Percentiles rank a stretch among this genome's conserved stretches.
These are phyloP conservation scores for Mucuna pruriens DNA, from an alignment of 306 rosid genomes.

Conservation along the genomic window DNA sequence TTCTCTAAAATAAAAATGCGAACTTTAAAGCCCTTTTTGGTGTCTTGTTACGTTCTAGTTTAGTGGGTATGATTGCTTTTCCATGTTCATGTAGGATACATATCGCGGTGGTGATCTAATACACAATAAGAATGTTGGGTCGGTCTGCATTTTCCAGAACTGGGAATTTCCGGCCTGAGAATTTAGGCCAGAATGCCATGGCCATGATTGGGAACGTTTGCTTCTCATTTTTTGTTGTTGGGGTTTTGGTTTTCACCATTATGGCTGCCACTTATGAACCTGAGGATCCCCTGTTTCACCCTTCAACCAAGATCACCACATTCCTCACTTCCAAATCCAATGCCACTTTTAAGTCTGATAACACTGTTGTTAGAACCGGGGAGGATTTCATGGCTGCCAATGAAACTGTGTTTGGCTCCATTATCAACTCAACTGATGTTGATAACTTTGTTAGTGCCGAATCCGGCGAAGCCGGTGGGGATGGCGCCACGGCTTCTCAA, in stretches of 20 bases:
- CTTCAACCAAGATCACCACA: slow-evolving; percentile 86
- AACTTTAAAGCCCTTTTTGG: slow-evolving; percentile 12
- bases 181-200: slow-evolving; percentile 81
- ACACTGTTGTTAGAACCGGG: slow-evolving; percentile 81
- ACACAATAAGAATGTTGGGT: slow-evolving; percentile 52
- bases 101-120: slow-evolving; percentile 32
- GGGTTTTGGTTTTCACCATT: slow-evolving; percentile 84
- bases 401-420: slow-evolving; percentile 69
- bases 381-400: slow-evolving; percentile 95
- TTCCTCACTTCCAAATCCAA: slow-evolving; percentile 90
- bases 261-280: slow-evolving; percentile 98
- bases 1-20: slow-evolving; percentile 39
- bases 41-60: slow-evolving; percentile 40
- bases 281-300: slow-evolving; percentile 95
- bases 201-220: slow-evolving; percentile 91
- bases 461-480: slow-evolving; percentile 18
- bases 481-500: slow-evolving; percentile 23
- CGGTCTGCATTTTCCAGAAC: slow-evolving; percentile 62
- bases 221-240: slow-evolving; percentile 84
- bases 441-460: slow-evolving; percentile 43
- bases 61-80: slow-evolving; percentile 50
- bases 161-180: slow-evolving; percentile 81
- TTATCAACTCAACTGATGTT: slow-evolving; percentile 72
- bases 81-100: slow-evolving; percentile 39
- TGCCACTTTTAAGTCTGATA: slow-evolving; percentile 94